Percentiles rank a stretch among this genome's conserved stretches.
Conservation (phyloP, 768 basidiomycete genomes). For the Suillus subluteus region DNA sequence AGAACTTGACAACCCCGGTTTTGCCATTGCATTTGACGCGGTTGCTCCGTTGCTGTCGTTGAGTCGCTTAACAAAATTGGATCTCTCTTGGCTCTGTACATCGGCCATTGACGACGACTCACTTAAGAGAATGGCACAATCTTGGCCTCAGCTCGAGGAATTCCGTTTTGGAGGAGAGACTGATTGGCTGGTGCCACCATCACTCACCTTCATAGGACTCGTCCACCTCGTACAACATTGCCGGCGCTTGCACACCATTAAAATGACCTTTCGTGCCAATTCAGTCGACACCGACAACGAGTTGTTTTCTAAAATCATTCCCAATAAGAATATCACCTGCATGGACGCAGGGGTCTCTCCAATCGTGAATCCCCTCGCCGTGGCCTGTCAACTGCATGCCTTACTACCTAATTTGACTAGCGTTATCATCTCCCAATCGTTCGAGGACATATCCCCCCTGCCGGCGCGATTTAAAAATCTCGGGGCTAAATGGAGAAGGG, state of each 20-base stretch:
- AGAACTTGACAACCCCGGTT: not conserved
- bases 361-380: not conserved
- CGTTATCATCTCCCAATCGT: too few species aligned
- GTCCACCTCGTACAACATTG: not conserved
- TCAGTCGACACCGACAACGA: not conserved
- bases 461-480: not conserved
- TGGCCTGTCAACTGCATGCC: not conserved
- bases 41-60: not conserved
- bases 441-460: too few species aligned
- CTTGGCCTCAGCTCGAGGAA: not conserved
- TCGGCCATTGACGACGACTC: not conserved
- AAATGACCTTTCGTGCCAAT: not conserved
- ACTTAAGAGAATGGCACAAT: not conserved
- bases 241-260: not conserved
- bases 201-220: not conserved
- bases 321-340: not conserved
- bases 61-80: not conserved
- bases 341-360: not conserved
- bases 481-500: not conserved
- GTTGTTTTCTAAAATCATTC: not conserved
- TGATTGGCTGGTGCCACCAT: not conserved
- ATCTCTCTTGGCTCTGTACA: not conserved
- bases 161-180: not conserved
- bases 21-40: not conserved
- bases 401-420: not conserved